A percentile compares a stretch with the other conserved stretches of the same genome.
These are phyloP conservation scores for Paraglomus occultum DNA, from an alignment of 192 early-diverging fungal genomes.

Conservation along the genomic window DNA sequence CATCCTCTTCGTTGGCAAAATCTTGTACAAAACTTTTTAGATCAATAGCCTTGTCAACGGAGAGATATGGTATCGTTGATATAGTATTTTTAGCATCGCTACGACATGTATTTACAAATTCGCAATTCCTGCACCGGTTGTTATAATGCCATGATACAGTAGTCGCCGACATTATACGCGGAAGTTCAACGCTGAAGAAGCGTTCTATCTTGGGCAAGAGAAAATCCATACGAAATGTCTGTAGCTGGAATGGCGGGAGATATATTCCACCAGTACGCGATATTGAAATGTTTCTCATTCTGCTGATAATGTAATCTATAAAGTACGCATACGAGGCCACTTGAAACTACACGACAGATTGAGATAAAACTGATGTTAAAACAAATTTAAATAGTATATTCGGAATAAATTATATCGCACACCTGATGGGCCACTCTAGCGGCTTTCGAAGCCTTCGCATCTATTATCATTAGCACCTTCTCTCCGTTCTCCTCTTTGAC, in stretches of 20 bases:
- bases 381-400: neutral
- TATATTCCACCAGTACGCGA: constrained; percentile 29
- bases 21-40: constrained; percentile 16
- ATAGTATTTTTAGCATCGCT: constrained; percentile 27
- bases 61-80: constrained; percentile 30
- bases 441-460: constrained; percentile 34
- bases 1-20: neutral
- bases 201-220: constrained; percentile 30
- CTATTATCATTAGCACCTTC: constrained; percentile 16
- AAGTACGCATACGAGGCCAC: constrained; percentile 33
- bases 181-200: constrained; percentile 28
- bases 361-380: neutral
- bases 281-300: constrained; percentile 25
- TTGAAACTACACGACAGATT: constrained; percentile 25
- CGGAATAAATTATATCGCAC: neutral
- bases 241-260: constrained; percentile 18
- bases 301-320: constrained; percentile 10
- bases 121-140: constrained; percentile 28
- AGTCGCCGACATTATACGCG: constrained; percentile 3
- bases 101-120: constrained; percentile 32
- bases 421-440: constrained; percentile 34
- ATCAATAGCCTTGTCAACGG: constrained; percentile 22
- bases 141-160: constrained; percentile 31
- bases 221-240: constrained; percentile 36
- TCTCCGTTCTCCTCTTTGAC: constrained; percentile 15